These are phyloP conservation scores for Harringtonia lauricola DNA, from an alignment of 2,329 filamentous ascomycete genomes.

Conservation along the genomic window DNA sequence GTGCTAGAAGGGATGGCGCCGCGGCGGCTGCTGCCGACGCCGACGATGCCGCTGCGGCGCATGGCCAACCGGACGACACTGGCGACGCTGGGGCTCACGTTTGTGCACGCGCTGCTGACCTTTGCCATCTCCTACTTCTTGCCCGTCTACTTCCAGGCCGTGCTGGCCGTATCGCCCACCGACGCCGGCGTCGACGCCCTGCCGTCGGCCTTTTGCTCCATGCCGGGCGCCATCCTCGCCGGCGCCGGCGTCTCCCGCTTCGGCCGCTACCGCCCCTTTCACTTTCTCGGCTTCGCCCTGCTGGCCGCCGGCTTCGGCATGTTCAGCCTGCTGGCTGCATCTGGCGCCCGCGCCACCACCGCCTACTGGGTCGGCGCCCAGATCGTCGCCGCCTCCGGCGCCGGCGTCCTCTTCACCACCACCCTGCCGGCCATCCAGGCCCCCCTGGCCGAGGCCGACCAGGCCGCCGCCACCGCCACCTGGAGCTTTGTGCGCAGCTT, in stretches of 20 bases:
- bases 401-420: conserved; percentile 23
- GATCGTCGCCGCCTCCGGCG: conserved; percentile 20
- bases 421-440: conserved; percentile 27
- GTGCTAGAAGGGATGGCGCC: conserved; percentile 17
- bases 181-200: too few species aligned
- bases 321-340: conserved; percentile 14
- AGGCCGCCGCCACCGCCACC: conserved; percentile 23
- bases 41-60: conserved; percentile 27
- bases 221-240: too few species aligned
- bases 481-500: too few species aligned
- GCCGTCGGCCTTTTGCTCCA: too few species aligned
- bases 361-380: conserved; percentile 21
- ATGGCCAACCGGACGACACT: conserved; percentile 28
- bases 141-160: too few species aligned
- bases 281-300: too few species aligned
- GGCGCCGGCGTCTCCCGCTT: too few species aligned
- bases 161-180: too few species aligned
- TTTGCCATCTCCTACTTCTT: conserved; percentile 25
- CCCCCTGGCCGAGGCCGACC: conserved; percentile 21
- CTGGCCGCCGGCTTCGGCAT: too few species aligned
- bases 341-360: conserved; percentile 14
- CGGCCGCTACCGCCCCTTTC: too few species aligned
- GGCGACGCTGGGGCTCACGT: background rate
- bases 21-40: conserved; percentile 11
- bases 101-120: conserved; percentile 18